phyloP scores from a whole-genome alignment of 1,284 basidiomycete genomes.

The Cryptococcus jaspeensis region DNA sequence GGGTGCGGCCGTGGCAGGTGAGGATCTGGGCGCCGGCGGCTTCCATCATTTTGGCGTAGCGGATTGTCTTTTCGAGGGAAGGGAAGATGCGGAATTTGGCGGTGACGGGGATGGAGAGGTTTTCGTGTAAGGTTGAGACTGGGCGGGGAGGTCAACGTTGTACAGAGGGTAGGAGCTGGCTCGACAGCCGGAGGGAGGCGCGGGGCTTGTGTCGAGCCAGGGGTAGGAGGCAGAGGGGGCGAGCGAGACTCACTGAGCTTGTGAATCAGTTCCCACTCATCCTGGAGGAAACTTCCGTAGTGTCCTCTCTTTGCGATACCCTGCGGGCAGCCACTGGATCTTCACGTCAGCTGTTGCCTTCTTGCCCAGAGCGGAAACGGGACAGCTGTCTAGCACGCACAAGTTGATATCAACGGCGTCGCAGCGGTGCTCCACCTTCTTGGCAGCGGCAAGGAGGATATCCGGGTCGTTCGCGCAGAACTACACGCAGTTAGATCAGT shows the following conservation, averaged over 20 bases:
- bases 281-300: conserved; percentile 90
- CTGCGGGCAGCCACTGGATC: conserved; percentile 75
- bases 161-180: neutral
- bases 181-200: no score
- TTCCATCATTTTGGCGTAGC: conserved; percentile 93
- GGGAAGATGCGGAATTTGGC: conserved; percentile 95
- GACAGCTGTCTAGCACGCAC: conserved; percentile 19
- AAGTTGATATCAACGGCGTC: conserved; percentile 95
- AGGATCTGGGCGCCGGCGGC: conserved; percentile 91
- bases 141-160: neutral
- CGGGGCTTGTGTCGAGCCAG: no score
- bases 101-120: conserved; percentile 85
- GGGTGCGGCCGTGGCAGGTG: conserved; percentile 85
- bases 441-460: conserved; percentile 71
- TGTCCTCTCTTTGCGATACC: conserved; percentile 85
- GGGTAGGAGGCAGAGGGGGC: neutral
- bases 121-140: conserved; percentile 82
- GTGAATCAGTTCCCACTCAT: conserved; percentile 87
- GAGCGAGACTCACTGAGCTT: conserved; percentile 63
- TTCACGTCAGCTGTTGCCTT: neutral
- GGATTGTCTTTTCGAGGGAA: conserved; percentile 79
- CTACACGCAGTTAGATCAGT: conserved; percentile 31
- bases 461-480: conserved; percentile 91
- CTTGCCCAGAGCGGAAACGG: no score
- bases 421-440: conserved; percentile 68